Evolutionary conservation across 2,329 filamentous ascomycete species (phyloP).

Genomic region (Botryosphaeria agaves): DNA sequence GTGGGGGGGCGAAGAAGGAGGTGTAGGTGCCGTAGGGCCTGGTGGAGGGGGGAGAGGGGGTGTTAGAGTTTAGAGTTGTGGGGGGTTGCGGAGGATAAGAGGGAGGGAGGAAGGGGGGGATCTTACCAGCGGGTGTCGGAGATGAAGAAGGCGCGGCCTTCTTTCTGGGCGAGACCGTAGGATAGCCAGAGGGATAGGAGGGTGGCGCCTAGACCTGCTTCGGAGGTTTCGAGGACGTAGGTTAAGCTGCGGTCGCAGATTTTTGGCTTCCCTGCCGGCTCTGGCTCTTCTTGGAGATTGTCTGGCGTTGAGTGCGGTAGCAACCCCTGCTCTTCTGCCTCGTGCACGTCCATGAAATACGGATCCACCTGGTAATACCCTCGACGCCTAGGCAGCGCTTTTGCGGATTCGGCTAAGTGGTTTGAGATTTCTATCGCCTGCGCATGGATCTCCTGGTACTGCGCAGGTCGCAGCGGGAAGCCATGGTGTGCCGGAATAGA

Average conservation of each 20-base stretch:
- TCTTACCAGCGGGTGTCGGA: constrained; percentile 59
- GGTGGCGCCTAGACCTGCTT: constrained; percentile 61
- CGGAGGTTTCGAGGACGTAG: constrained; percentile 55
- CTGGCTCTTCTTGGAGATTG: constrained; percentile 6
- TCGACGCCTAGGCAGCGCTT: not conserved
- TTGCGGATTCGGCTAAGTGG: constrained; percentile 26
- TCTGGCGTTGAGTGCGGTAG: constrained; percentile 25
- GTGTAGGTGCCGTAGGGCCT: constrained; percentile 61
- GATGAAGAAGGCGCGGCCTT: constrained; percentile 64
- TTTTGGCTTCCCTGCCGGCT: constrained; percentile 13
- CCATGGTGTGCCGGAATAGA: constrained; percentile 50
- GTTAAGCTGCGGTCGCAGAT: constrained; percentile 58
- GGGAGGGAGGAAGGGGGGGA: not conserved
- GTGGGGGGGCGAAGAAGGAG: constrained; percentile 52
- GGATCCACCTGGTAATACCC: constrained; percentile 44
- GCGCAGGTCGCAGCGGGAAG: constrained; percentile 48
- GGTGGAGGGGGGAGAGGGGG: not conserved
- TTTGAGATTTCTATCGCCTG: constrained; percentile 48
- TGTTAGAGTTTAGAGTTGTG: not conserved
- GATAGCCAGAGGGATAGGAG: constrained; percentile 71
- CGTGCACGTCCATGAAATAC: constrained; percentile 57
- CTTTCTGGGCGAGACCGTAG: constrained; percentile 60
- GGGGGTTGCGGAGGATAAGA: not conserved
- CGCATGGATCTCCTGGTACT: constrained; percentile 53
- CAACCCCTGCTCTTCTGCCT: constrained; percentile 49